phyloP scores from a whole-genome alignment of 169 alveolate genomes.

The Plasmodium knowlesi region DNA sequence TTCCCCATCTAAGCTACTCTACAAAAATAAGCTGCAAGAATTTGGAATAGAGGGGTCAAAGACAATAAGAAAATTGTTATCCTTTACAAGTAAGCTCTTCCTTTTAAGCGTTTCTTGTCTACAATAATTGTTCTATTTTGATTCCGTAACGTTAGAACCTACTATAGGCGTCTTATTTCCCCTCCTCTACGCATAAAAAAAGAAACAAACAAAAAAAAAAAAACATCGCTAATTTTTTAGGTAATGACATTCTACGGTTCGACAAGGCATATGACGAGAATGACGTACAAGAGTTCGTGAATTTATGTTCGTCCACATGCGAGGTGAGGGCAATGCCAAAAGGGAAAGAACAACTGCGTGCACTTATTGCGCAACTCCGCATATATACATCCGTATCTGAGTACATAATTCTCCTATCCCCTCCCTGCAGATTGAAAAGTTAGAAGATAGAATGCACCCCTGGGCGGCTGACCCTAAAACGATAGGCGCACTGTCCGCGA shows the following conservation, averaged over 20 bases:
- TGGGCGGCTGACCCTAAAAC: conserved; percentile 97
- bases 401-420: neutral
- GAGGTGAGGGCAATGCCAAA: conserved; percentile 48
- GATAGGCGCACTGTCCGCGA: conserved; percentile 96
- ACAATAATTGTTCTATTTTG: neutral
- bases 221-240: conserved; percentile 30
- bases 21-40: conserved; percentile 64
- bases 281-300: conserved; percentile 87
- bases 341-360: neutral
- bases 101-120: neutral
- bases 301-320: conserved; percentile 84
- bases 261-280: conserved; percentile 89
- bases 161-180: neutral
- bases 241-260: conserved; percentile 87
- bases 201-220: neutral
- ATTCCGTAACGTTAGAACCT: neutral
- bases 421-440: conserved; percentile 83
- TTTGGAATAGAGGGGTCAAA: conserved; percentile 70
- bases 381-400: neutral
- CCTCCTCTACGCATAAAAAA: neutral
- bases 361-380: neutral
- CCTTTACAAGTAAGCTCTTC: conserved; percentile 61
- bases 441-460: conserved; percentile 93
- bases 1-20: conserved; percentile 25
- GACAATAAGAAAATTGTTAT: conserved; percentile 68